Base-by-base conservation (phyloP, 768 basidiomycete genomes). In the Termitomyces sp. region DNA sequence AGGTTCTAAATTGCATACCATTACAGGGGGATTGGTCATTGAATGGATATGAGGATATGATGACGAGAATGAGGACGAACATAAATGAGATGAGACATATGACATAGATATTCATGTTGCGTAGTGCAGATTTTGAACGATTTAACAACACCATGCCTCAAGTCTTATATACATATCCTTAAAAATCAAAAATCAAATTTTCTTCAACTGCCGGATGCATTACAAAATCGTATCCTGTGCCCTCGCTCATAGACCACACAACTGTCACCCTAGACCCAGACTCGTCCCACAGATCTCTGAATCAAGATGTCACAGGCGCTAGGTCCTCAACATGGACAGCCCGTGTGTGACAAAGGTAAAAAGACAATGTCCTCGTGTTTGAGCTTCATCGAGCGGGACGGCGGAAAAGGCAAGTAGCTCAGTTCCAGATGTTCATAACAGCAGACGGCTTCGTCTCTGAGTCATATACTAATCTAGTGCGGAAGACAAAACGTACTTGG, bases 21-120 rank as follows among this genome's bases (percentile, higher is more conserved):
- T 34, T 34, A 8, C 3, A 1, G 14, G 48, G 32, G 3, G 34
- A 10, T 35, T 19, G 9, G 21, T 38, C 6, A 4, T 6, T 50
- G 49, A 50, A 50, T 27, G 49, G 49, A 50, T 50, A 50, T 35
- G 35, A 50, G 49, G 21, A n/a, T 50, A 19, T 50, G 35, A 27
- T 37, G 25, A 37, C 11, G 35, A 50, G 35, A 3, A 37, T 11
- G 4, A 23, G 25, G 35, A 17, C 35, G 23, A 50, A 1, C 49
- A 50, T 50, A 50, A 50, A 37, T 35, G 48, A 25, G 23, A 50
- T 5, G 11, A 50, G 11, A 1, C 49, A 50, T 38, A 50, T 50
- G 6, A 12, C 35, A 38, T 50, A 50, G 35, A n/a, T n/a, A 50
- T 12, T 6, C 49, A 50, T 37, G 32, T n/a, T 50, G 49, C 7